Conservation (phyloP, 306 rosid species). For the Fagus sylvatica region DNA sequence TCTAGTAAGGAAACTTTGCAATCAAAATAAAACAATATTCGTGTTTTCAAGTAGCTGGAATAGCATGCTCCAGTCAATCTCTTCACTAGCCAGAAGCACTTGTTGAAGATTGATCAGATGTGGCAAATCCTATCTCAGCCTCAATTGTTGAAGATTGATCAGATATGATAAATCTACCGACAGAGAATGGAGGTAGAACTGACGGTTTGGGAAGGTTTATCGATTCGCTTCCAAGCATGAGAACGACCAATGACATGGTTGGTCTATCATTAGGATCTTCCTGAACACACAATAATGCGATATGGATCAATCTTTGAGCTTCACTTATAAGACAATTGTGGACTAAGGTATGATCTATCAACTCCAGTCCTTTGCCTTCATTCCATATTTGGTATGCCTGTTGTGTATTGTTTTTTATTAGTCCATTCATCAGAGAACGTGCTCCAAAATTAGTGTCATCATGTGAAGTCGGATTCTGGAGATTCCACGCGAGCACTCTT, state of each 20-base stretch:
- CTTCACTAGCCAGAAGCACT: background rate
- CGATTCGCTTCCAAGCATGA: conserved; percentile 30
- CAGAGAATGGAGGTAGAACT: conserved; percentile 30
- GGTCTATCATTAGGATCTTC: conserved; percentile 30
- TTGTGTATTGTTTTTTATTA: background rate
- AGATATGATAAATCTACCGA: background rate
- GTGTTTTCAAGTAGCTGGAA: no score
- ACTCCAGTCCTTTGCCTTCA: conserved; percentile 20
- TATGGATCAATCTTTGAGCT: conserved; percentile 38
- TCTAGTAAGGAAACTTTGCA: no score
- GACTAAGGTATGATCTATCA: conserved; percentile 21
- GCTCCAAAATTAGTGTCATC: background rate
- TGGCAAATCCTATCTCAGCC: background rate
- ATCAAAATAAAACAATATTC: no score
- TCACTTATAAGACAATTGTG: conserved; percentile 11
- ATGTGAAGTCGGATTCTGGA: background rate
- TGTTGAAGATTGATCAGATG: background rate
- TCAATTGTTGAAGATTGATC: background rate
- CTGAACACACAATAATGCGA: conserved; percentile 38
- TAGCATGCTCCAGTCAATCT: background rate
- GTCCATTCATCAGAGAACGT: background rate
- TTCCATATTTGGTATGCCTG: conserved; percentile 33
- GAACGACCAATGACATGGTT: conserved; percentile 28
- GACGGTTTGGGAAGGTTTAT: conserved; percentile 18
- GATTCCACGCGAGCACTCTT: no score